A percentile compares a stretch with the other conserved stretches of the same genome.
Evolutionary conservation across 2,329 filamentous ascomycete genomes (phyloP).

Genomic region (Aureobasidium vineae): DNA sequence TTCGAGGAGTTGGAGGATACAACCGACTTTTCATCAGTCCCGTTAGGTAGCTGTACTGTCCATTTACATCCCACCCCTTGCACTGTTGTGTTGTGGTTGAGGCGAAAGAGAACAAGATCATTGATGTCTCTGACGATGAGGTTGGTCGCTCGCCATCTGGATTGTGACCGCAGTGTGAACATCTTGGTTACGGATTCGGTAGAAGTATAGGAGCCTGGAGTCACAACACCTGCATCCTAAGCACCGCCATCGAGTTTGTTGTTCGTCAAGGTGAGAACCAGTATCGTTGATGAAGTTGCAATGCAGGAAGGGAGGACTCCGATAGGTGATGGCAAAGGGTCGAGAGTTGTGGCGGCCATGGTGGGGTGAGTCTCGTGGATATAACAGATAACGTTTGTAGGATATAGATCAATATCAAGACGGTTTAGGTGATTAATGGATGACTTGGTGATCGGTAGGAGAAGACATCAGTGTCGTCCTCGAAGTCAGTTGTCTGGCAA

Average conservation of each 20-base stretch:
- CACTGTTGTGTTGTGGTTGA: neutral
- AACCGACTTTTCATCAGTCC: neutral
- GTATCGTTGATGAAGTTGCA: neutral
- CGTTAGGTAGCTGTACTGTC: neutral
- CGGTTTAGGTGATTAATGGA: neutral
- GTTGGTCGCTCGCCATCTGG: neutral
- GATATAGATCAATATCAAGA: neutral
- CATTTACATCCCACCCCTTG: neutral
- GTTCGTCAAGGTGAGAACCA: neutral
- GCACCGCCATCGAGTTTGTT: neutral
- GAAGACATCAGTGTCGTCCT: neutral
- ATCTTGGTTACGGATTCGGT: neutral
- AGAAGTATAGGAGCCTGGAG: neutral
- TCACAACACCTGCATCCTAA: neutral
- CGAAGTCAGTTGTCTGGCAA: neutral
- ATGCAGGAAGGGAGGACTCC: neutral
- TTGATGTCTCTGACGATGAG: neutral
- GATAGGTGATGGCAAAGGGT: neutral
- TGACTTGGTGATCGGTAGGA: neutral
- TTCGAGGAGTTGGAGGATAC: neutral
- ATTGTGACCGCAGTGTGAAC: neutral
- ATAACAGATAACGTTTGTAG: neutral
- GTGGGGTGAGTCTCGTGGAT: neutral
- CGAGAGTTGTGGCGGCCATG: neutral
- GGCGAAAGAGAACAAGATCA: neutral